Conservation (phyloP, 1,284 basidiomycete species). For the Melanopsichium pennsylvanicum region DNA sequence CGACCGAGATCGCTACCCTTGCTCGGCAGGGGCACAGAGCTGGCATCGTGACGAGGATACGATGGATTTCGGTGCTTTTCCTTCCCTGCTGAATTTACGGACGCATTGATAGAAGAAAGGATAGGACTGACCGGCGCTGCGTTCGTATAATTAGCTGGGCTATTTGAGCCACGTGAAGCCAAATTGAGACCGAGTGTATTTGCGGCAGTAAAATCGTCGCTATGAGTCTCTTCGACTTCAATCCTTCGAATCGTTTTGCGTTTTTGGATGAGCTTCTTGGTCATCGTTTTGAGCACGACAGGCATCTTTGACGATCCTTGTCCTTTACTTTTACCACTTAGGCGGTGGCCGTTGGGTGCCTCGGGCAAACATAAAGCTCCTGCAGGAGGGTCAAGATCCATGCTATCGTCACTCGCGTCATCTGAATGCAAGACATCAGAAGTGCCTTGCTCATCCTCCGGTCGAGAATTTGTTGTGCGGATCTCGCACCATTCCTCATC, state of each 20-base stretch:
- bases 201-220: constrained; percentile 8
- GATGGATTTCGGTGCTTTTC: background rate
- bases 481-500: constrained; percentile 51
- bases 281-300: constrained; percentile 68
- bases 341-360: constrained; percentile 25
- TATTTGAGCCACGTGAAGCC: background rate
- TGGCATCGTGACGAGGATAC: background rate
- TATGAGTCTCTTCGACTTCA: constrained; percentile 43
- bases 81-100: background rate
- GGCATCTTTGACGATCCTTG: constrained; percentile 62
- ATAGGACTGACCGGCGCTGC: constrained; percentile 11
- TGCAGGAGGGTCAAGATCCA: background rate
- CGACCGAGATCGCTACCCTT: constrained; percentile 17
- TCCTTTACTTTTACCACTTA: background rate
- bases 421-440: background rate
- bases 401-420: background rate
- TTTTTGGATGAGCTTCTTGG: constrained; percentile 67
- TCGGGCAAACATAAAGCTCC: constrained; percentile 11
- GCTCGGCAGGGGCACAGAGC: background rate
- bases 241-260: constrained; percentile 65
- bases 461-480: constrained; percentile 15
- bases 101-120: constrained; percentile 16
- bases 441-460: background rate
- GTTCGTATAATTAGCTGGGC: background rate
- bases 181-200: background rate